Evolutionary conservation across 257 asterid species (phyloP).

Genomic region (Jacaranda mimosifolia): DNA sequence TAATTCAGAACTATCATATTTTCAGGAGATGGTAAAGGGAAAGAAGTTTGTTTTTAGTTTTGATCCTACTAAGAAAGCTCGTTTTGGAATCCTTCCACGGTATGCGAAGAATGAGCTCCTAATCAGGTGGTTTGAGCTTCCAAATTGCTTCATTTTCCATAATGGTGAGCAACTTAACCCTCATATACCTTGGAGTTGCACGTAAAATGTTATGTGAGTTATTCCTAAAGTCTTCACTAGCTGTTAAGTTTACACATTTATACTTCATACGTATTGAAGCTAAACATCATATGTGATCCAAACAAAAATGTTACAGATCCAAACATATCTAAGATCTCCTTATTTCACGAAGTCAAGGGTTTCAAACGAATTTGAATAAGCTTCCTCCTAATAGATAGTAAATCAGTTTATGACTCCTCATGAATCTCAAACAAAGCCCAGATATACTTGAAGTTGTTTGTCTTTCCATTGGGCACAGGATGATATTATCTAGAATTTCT

Average conservation of each 20-base stretch:
- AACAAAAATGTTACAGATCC: neutral
- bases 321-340: neutral
- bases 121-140: conserved; percentile 98
- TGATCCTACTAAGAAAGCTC: conserved; percentile 87
- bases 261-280: neutral
- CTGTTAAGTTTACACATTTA: neutral
- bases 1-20: conserved; percentile 17
- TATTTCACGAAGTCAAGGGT: neutral
- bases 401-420: neutral
- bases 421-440: conserved; percentile 18
- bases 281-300: neutral
- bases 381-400: neutral
- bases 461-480: conserved; percentile 9
- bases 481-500: neutral
- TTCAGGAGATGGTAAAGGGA: conserved; percentile 95
- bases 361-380: neutral
- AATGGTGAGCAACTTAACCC: conserved; percentile 69
- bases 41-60: conserved; percentile 71
- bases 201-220: conserved; percentile 20
- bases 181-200: conserved; percentile 23
- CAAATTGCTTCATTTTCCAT: conserved; percentile 96
- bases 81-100: conserved; percentile 94
- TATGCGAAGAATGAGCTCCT: conserved; percentile 80
- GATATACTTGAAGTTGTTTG: conserved; percentile 17
- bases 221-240: neutral